Conservation (phyloP, 164 flowering plant genomes). For the Stephania japonica region DNA sequence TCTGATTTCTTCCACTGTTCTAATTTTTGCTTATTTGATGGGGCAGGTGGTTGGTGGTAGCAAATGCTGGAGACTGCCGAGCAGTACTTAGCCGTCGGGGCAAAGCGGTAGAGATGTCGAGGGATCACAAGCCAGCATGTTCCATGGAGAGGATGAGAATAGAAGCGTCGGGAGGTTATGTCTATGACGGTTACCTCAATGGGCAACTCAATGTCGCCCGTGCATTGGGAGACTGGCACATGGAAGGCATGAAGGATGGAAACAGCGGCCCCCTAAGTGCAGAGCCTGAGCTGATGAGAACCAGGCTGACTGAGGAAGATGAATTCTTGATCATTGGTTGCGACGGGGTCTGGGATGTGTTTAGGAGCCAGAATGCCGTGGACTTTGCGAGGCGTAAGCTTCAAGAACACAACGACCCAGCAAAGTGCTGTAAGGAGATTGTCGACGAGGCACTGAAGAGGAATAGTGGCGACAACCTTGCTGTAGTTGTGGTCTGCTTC, state of each 20-base stretch:
- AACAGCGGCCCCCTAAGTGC: conserved; percentile 86
- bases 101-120: conserved; percentile 90
- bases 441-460: conserved; percentile 84
- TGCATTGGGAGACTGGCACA: conserved; percentile 97
- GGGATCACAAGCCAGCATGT: conserved; percentile 87
- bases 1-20: not conserved
- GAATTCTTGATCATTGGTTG: conserved; percentile 91
- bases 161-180: conserved; percentile 80
- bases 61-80: conserved; percentile 96
- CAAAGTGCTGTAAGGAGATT: conserved; percentile 63
- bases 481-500: conserved; percentile 83
- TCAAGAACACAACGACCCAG: conserved; percentile 85
- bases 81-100: conserved; percentile 93
- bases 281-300: conserved; percentile 75
- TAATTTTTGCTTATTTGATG: conserved; percentile 4
- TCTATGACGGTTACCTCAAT: conserved; percentile 80
- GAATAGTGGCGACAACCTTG: conserved; percentile 71
- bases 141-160: conserved; percentile 58
- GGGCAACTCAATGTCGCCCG: conserved; percentile 92
- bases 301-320: conserved; percentile 64
- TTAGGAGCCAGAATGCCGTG: conserved; percentile 88
- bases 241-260: conserved; percentile 68
- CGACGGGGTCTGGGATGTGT: conserved; percentile 98
- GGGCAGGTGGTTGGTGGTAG: conserved; percentile 73
- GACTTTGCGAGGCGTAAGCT: conserved; percentile 85